These are phyloP conservation scores for Vigna mungo DNA, from an alignment of 306 rosid species.

Conservation along the genomic window DNA sequence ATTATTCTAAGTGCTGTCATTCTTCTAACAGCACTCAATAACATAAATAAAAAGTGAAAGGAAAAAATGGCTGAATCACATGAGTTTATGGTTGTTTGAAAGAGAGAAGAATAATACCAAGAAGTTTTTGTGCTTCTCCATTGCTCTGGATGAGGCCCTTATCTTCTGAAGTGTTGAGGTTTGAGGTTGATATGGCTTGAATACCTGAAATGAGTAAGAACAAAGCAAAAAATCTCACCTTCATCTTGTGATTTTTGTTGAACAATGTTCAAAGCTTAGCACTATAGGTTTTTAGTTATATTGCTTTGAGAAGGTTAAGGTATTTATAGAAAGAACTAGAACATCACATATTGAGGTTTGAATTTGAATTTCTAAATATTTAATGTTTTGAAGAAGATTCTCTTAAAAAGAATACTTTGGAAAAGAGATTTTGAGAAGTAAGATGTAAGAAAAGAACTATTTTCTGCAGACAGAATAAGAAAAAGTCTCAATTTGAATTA, in stretches of 20 bases:
- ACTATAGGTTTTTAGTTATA: background rate
- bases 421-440: no score
- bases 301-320: background rate
- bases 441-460: no score
- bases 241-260: constrained; percentile 6
- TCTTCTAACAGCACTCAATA: background rate
- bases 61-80: background rate
- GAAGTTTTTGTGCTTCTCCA: constrained; percentile 23
- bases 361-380: no score
- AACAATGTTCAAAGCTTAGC: constrained; percentile 3
- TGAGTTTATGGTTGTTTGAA: background rate
- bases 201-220: constrained; percentile 30
- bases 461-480: background rate
- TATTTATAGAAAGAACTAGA: background rate
- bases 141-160: constrained; percentile 30
- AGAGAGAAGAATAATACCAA: constrained; percentile 31
- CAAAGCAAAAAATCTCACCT: constrained; percentile 29
- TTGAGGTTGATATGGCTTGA: constrained; percentile 31
- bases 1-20: no score
- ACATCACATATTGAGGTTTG: no score
- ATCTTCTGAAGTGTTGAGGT: constrained; percentile 14
- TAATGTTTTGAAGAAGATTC: no score
- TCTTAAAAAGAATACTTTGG: no score
- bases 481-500: background rate
- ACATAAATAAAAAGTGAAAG: background rate